Base-by-base conservation (phyloP, 345 rosid genomes). In the Gossypium turneri region DNA sequence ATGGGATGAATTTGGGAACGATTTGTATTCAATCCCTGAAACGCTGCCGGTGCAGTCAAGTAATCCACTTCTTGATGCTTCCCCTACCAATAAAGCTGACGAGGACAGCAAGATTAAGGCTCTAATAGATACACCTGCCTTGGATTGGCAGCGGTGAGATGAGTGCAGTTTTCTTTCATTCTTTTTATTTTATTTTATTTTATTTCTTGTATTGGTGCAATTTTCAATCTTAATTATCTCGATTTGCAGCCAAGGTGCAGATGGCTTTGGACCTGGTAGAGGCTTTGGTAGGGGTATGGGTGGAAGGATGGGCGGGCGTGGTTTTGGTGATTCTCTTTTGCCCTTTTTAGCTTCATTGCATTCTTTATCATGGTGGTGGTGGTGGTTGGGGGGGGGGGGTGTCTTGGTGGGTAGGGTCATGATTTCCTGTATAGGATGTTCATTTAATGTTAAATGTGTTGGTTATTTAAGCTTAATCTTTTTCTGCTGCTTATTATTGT, bases 71-170 rank as follows among this genome's bases (percentile, higher is more conserved):
- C 82, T 81, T 61, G 94, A 90, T 75, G 82, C 75, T 74, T 82
- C 85, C 45, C 90, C 97, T 63, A 78, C 91, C 57, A 90, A 75
- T 71, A 89, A 83, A 78, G 97, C 89, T 79, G 99, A 95, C 6
- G 99, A 95, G 81, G 99, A 95, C 75, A 88, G 89, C 90, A 95
- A 92, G 82, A 86, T 95, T 62, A 91, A 91, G 81, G 98, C 94
- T 59, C 82, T 95, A 76, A 89, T 93, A 77, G 94, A 95, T 72
- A 92, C 99, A 60, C 97, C 97, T 38, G 98, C 97, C 69, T 85
- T 95, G 81, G 99, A 95, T 80, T 95, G 99, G 99, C 98, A 91
- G 82, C 88, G 98, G 99, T 95, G 78, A 88, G 92, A 77, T 73
- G 73, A 44, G 12, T 59, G 61, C 24, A 58, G 12, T 55, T 76